Base-by-base conservation (phyloP, 371 early-diverging fungal species). In the Mortierella sp. region DNA sequence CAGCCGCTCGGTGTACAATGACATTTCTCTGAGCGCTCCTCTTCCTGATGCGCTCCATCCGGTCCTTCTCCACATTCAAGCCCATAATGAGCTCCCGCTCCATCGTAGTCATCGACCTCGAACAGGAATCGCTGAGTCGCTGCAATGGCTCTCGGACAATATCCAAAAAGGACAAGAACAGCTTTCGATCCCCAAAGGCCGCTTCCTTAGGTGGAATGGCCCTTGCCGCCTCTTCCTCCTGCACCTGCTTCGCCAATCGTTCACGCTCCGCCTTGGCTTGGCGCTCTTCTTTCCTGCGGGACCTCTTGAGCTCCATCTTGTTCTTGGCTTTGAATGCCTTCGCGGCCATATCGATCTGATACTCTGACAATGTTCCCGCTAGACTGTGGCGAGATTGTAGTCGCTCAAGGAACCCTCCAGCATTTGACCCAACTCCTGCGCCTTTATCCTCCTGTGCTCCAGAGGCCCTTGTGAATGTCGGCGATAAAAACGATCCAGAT, bases 101-200 rank as follows among this genome's bases (percentile, higher is more conserved):
- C 41, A 89, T 84, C 44, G 89, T 87, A 24, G 87, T 88, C 66
- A 92, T 74, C 1, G 86, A 88, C 14, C 85, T 77, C 0, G 87
- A 80, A 44, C 90, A 92, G 11, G 88, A 85, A 16, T 88, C 73
- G 3, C 90, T 87, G 7, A 92, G 74, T 11, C 86, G 78, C 87
- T 90, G 86, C 31, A 92, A 65, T 1, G 91, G 92, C 26, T 89
- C 89, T 5, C 88, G 85, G 13, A 92, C 79, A 58, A 89, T 88
- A 44, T 89, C 90, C 26, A 92, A 41, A 48, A 90, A 92, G 1
- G 85, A 87, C 67, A 90, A 73, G 16, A 92, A 79, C 10, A 92
- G 68, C 37, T 89, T 88, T 0, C 90, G 85, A 71, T 89, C 90
- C 22, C 87, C 85, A 50, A 85, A 89, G 2, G 89, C 88, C 0